Evolutionary conservation across 352 stramenopile genomes (phyloP), one percentile per base, ranked within the genome.

Genomic region (Globisporangium parvum): DNA sequence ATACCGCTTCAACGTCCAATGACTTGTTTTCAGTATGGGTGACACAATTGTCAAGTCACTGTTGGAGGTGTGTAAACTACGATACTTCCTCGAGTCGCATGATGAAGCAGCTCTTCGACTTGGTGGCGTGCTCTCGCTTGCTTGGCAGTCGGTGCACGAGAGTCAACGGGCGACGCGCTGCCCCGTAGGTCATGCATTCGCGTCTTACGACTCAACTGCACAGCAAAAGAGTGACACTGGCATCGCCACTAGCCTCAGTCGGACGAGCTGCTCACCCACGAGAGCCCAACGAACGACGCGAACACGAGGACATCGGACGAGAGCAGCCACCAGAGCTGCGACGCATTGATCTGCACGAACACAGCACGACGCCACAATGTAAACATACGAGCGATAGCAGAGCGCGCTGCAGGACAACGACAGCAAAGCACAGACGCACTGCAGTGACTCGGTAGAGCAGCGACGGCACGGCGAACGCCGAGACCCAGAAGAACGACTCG

Each of bases 401-500:
- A 12, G 11, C 26, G 3, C 21, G 6, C n/a, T 2, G 11, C 49
- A 15, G 26, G 14, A 17, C 20, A 37, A 47, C 5, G 42, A 47
- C 18, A 4, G 11, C n/a, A 6, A 47, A 40, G 53, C 31, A 48
- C 15, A 28, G 42, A 77, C 72, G 45, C 52, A 88, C 75, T 14
- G 78, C 75, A 55, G 83, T 70, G 24, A 85, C 76, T 53, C 76
- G 75, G 59, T 87, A 85, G 37, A 88, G 60, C 51, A 88, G 63
- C 18, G 70, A 84, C 0, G 78, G 78, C 14, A 88, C 77, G 2
- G 78, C 78, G 42, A 87, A 59, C n/a, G 75, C 68, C 41, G 66
- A 74, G 9, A 86, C 67, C 78, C 78, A 88, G 50, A 88, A 82
- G 50, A 87, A 79, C 24, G 75, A 71, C 44, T 88, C 78, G 51